Evolutionary conservation across 805 yeast genomes (phyloP).

Genomic region (Yarrowia sp.): DNA sequence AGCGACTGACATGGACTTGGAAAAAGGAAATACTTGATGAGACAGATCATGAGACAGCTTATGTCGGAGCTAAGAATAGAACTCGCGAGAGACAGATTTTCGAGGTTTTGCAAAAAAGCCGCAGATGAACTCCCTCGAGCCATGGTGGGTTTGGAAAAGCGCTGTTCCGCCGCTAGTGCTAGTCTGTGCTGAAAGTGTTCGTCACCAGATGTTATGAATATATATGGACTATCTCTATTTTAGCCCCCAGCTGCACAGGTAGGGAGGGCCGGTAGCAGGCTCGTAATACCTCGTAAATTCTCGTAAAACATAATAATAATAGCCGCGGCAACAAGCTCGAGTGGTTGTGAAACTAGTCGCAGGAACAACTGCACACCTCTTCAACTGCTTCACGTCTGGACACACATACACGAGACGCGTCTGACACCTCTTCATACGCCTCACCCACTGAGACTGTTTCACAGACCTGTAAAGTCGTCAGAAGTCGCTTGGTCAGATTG

Average conservation of each 20-base stretch:
- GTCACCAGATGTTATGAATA: background rate
- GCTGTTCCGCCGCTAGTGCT: background rate
- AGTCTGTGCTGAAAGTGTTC: background rate
- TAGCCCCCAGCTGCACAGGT: background rate
- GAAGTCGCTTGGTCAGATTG: background rate
- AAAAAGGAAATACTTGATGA: slow-evolving; percentile 11
- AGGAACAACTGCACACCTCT: background rate
- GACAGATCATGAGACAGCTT: slow-evolving; percentile 21
- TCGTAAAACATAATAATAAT: slow-evolving; percentile 6
- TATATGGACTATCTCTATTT: background rate
- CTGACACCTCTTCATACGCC: background rate
- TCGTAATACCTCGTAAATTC: slow-evolving; percentile 1
- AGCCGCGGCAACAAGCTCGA: background rate
- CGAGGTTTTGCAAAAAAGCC: background rate
- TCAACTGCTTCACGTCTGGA: too few relatives aligned
- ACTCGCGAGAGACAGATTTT: background rate
- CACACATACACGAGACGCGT: background rate
- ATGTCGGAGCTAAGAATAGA: slow-evolving; percentile 27
- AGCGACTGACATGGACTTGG: too few relatives aligned
- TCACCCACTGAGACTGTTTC: slow-evolving; percentile 23
- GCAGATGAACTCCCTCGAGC: too few relatives aligned
- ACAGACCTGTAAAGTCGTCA: slow-evolving; percentile 5
- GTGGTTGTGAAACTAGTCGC: background rate
- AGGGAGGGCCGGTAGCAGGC: background rate
- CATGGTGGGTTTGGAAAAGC: background rate